Base-by-base conservation (phyloP, 2,329 filamentous ascomycete species). In the Lasiodiplodia citricola region DNA sequence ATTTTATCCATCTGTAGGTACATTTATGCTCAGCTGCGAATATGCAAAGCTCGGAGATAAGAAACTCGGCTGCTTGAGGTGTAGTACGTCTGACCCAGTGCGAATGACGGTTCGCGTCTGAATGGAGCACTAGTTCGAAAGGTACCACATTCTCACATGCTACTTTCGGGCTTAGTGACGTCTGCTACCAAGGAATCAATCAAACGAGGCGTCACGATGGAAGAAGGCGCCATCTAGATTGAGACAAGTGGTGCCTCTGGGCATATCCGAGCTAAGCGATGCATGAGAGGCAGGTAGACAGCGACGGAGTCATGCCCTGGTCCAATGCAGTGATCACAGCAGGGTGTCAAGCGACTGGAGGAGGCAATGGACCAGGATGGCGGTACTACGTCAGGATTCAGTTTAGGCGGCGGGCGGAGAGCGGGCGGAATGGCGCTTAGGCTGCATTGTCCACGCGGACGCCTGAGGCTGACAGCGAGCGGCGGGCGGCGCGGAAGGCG, bases 391-490 rank as follows among this genome's bases (percentile, higher is more conserved):
- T 51, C 25, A 63, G 44, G 44, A 51, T 60, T 10, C 23, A 31
- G 58, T n/a, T 18, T 60, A 51, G 58, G 58, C 58, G 41, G 41
- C 44, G 58, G 58, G 23, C 37, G 58, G 41, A 16, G 58, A 18
- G 47, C 44, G 60, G 44, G 60, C 44, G 60, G 60, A 10, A 35
- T 28, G 58, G 58, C 58, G 58, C 58, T 18, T 50, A 50, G 60
- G 31, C 37, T 38, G 60, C 31, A 52, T 54, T 25, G 60, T 35
- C 25, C 47, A 37, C 47, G 25, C 58, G 56, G 56, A 35, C 54
- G 54, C 54, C 54, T n/a, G 25, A 35, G 54, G 31, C 55, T 57
- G 21, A 25, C n/a, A 23, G 18, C n/a, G 28, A 18, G 28, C 60
- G 60, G 60, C 41, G 25, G 28, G 44, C 28, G 47, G n/a, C 28